phyloP scores from a whole-genome alignment of 78 protist species.

The Chrysochromulina parva region DNA sequence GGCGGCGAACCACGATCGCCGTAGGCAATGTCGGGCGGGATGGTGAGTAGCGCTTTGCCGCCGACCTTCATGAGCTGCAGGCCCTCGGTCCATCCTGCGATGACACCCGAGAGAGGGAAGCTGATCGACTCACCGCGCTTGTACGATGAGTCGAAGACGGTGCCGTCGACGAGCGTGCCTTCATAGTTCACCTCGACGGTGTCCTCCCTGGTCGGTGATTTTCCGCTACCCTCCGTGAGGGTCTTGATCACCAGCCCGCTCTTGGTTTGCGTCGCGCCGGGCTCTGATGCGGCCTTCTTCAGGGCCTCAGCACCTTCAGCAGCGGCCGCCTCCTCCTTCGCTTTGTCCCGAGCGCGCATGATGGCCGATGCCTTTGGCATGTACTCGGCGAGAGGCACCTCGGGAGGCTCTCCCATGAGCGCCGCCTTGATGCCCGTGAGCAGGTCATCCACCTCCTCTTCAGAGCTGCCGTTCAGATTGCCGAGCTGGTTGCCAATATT shows the following conservation, averaged over 20 bases:
- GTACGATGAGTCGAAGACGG: conserved; percentile 33
- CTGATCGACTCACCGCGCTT: conserved; percentile 11
- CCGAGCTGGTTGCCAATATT: no score
- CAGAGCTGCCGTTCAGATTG: no score
- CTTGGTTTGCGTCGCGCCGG: background rate
- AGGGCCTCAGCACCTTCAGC: background rate
- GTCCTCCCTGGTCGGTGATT: background rate
- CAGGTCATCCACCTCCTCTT: no score
- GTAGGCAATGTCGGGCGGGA: conserved; percentile 36
- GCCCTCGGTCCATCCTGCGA: conserved; percentile 20
- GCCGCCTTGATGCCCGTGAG: no score
- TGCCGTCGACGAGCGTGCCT: conserved; percentile 35
- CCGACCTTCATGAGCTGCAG: conserved; percentile 30
- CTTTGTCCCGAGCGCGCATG: no score
- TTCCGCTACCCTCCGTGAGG: background rate
- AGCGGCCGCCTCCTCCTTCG: background rate
- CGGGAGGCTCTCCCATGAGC: no score
- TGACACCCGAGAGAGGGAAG: background rate
- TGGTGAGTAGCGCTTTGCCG: conserved; percentile 23
- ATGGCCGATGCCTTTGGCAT: no score
- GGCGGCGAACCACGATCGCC: background rate
- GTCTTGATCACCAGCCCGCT: background rate
- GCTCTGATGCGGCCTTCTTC: background rate
- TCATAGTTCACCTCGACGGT: conserved; percentile 31
- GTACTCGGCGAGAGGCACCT: no score